Base-by-base conservation (phyloP, 78 protist species). In the Pigoraptor vietnamica region DNA sequence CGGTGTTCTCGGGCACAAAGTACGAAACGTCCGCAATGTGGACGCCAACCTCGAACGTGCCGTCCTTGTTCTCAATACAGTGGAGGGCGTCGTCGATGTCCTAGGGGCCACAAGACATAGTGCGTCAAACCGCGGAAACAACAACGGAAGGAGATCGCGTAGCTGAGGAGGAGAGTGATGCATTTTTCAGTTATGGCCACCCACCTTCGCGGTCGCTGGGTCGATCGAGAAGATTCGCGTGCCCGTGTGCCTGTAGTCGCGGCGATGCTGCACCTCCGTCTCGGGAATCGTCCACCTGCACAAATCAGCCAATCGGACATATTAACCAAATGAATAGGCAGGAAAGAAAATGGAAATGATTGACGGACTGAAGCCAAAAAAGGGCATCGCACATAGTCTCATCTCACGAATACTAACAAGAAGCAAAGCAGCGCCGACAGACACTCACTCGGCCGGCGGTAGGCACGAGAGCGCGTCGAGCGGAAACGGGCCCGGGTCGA, bases 81-180 rank as follows among this genome's bases (percentile, higher is more conserved):
- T 90, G 91, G 33, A 98, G 81, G 0, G 99, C 99, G 84, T 98
- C 99, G 56, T 98, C 99, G 19, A 98, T 90, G 90, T 98, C 99
- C 95, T 37, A n/a, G n/a, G n/a, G n/a, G n/a, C n/a, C n/a, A n/a
- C n/a, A n/a, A n/a, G n/a, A n/a, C n/a, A n/a, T n/a, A n/a, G n/a
- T n/a, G n/a, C n/a, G n/a, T n/a, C n/a, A n/a, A 14, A 1, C 9
- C 35, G 83, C 32, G n/a, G 10, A 14, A 79, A 79, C 87, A 83
- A 1, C 1, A 2, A 83, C 35, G n/a, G 14, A 32, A 23, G 1
- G 14, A 14, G 38, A 25, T 10, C 36, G 34, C 87, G 14, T 35
- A 32, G 37, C 23, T 10, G 87, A 25, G 37, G 38, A 34, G 23
- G 38, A 6, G 87, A 81, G 84, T 29, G 9, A 21, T 9, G 67